Conservation (phyloP, 1,284 basidiomycete genomes). For the Ustilago sp. region DNA sequence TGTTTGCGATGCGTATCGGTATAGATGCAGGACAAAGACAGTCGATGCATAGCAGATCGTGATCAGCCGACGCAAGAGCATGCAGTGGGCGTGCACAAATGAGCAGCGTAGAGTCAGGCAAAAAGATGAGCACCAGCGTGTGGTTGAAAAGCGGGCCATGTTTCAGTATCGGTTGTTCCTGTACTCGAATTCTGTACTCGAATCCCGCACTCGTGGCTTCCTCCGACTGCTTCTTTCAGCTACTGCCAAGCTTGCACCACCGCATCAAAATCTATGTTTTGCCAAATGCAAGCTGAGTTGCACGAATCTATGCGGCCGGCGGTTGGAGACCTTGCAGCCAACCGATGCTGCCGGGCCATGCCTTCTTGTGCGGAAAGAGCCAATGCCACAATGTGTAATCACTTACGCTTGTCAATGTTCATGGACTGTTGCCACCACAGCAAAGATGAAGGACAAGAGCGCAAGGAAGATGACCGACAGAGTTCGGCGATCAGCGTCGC, state of each 20-base stretch:
- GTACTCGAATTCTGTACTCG: neutral
- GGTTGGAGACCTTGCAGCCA: neutral
- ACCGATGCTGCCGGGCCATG: neutral
- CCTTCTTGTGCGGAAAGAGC: neutral
- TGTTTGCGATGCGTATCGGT: neutral
- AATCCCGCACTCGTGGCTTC: neutral
- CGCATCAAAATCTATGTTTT: neutral
- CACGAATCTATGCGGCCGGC: neutral
- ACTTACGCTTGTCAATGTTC: constrained; percentile 65
- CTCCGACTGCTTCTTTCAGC: neutral
- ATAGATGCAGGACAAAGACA: neutral
- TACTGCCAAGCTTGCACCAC: neutral
- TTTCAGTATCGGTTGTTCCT: neutral
- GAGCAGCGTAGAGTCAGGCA: neutral
- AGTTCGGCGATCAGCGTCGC: neutral
- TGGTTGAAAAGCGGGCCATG: neutral
- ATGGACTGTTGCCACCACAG: constrained; percentile 49
- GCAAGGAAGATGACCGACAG: neutral
- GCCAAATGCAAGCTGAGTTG: neutral
- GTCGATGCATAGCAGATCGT: neutral
- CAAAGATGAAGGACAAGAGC: constrained; percentile 13
- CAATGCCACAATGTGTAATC: neutral
- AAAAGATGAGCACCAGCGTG: neutral
- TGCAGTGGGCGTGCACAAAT: neutral
- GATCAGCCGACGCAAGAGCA: neutral